Base-by-base conservation (phyloP, 345 rosid genomes). In the Leavenworthia alabamica region DNA sequence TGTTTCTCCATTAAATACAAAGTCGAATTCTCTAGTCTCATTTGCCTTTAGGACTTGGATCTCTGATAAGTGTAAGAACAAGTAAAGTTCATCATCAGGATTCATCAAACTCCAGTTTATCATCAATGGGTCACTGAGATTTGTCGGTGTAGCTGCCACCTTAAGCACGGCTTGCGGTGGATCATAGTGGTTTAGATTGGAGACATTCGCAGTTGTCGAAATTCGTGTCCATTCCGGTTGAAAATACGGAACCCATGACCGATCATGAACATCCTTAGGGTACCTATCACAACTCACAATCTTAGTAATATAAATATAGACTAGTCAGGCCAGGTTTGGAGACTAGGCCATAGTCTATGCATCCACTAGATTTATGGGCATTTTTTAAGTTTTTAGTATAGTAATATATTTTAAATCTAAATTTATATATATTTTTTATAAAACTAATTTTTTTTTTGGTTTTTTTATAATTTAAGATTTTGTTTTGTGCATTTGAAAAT, bases 61-160 rank as follows among this genome's bases (percentile, higher is more conserved):
- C 51, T 67, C 72, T 3, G 72, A 12, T 14, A 48, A 57, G 35
- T 67, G 59, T n/a, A 12, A 3, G 0, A 39, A 67, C 35, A 67
- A 17, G 57, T 66, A 66, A 5, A 66, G n/a, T 39, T 57, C 35
- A 14, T 67, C 64, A 19, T 67, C 50, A 48, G 51, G 50, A 57
- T 67, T 67, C 42, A 37, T 33, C 49, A 56, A 47, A 9, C 10
- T 20, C 64, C 64, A 47, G 28, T 1, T 22, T 16, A 67, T 27
- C 35, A 3, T 67, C 8, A 57, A 9, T 6, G 64, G 61, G 6
- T 31, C 56, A 6, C 46, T 46, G 0, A 32, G 49, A 65, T 72
- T 63, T 44, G 11, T 41, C 1, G 85, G 79, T 6, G 24, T 64
- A 2, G 71, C 75, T 0, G 86, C 80, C 27, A 35, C 60, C 33